Percentiles rank a stretch among this genome's conserved stretches.
Evolutionary conservation across 2,329 filamentous ascomycete genomes (phyloP).

Genomic region (Bipolaris bicolor): DNA sequence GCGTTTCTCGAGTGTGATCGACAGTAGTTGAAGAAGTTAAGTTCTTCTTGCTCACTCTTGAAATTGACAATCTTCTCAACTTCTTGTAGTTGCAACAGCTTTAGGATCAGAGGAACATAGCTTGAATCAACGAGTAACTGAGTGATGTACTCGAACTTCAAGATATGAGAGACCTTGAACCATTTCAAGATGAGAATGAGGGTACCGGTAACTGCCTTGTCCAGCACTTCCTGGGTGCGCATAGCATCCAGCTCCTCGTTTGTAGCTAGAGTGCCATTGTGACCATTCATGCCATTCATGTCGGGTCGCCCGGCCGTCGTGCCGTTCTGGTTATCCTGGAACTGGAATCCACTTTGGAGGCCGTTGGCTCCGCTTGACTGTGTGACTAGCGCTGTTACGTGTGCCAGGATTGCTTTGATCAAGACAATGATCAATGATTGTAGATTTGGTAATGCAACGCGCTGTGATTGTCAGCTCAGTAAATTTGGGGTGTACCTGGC

Average conservation of each 20-base stretch:
- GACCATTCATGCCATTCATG: constrained; percentile 42
- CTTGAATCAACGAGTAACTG: constrained; percentile 94
- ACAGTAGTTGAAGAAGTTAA: constrained; percentile 93
- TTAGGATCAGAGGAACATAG: constrained; percentile 89
- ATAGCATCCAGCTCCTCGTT: constrained; percentile 81
- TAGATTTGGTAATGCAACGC: constrained; percentile 77
- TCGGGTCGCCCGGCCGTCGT: constrained; percentile 38
- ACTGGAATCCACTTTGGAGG: constrained; percentile 56
- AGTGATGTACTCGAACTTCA: constrained; percentile 95
- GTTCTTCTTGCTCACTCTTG: constrained; percentile 79
- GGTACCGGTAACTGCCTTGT: constrained; percentile 90
- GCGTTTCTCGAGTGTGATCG: constrained; percentile 71
- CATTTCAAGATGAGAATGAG: constrained; percentile 90
- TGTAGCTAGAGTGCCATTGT: constrained; percentile 33
- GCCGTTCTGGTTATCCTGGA: constrained; percentile 51
- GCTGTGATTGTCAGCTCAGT: constrained; percentile 56
- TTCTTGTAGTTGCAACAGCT: constrained; percentile 93
- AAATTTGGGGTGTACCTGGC: not conserved
- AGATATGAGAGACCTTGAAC: constrained; percentile 91
- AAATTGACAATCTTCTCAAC: constrained; percentile 88
- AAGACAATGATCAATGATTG: constrained; percentile 94
- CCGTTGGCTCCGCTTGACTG: constrained; percentile 59
- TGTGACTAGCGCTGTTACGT: constrained; percentile 82
- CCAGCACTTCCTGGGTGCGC: constrained; percentile 82
- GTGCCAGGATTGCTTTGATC: constrained; percentile 83